A percentile compares a stretch with the other conserved stretches of the same genome.
These are phyloP conservation scores for Serendipita sp. DNA, from an alignment of 768 basidiomycete genomes.

Conservation along the genomic window DNA sequence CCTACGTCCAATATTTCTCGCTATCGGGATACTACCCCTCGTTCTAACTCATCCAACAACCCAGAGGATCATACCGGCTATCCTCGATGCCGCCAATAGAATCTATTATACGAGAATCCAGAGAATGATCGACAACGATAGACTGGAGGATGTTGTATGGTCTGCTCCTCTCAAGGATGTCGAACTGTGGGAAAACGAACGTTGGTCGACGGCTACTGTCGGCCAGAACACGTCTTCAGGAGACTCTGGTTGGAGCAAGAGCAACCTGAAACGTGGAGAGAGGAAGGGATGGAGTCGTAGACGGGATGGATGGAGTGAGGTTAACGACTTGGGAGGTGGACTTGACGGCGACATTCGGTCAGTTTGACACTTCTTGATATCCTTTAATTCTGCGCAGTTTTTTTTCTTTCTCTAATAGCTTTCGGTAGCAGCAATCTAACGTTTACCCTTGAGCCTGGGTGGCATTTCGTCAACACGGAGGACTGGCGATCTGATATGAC, in stretches of 20 bases:
- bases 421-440: slow-evolving; percentile 50
- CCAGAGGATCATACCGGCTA: slow-evolving; percentile 19
- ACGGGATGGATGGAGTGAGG: slow-evolving; percentile 53
- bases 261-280: slow-evolving; percentile 27
- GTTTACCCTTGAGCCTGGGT: slow-evolving; percentile 57
- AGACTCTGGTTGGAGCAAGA: slow-evolving; percentile 24
- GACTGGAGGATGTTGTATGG: slow-evolving; percentile 49
- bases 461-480: slow-evolving; percentile 61
- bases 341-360: slow-evolving; percentile 46
- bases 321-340: slow-evolving; percentile 22
- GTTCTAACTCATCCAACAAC: slow-evolving; percentile 35
- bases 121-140: slow-evolving; percentile 44
- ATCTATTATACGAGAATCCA: slow-evolving; percentile 14
- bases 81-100: slow-evolving; percentile 19
- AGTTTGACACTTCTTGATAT: slow-evolving; percentile 15
- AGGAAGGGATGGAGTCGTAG: slow-evolving; percentile 54
- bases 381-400: neutral
- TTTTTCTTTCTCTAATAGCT: slow-evolving; percentile 18
- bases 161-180: slow-evolving; percentile 42
- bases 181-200: slow-evolving; percentile 70
- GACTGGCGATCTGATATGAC: slow-evolving; percentile 56
- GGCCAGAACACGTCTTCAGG: slow-evolving; percentile 12
- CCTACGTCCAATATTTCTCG: slow-evolving; percentile 18
- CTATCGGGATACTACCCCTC: slow-evolving; percentile 36
- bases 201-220: slow-evolving; percentile 26